phyloP scores from a whole-genome alignment of 108 stramenopile genomes.

The Parietichytrium sp. region DNA sequence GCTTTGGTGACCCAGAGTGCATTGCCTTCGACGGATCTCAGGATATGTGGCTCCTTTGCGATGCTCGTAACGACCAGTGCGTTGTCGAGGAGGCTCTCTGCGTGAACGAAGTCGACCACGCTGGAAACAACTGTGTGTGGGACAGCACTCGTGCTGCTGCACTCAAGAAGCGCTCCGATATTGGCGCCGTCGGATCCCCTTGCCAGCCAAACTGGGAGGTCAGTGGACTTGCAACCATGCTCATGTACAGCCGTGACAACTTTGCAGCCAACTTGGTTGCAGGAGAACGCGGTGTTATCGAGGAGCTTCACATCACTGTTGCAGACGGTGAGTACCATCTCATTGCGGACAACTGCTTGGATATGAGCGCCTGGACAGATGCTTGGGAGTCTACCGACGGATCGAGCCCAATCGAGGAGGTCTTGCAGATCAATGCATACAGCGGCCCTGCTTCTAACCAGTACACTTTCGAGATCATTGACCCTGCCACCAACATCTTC shows the following conservation, averaged over 20 bases:
- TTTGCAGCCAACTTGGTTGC: background rate
- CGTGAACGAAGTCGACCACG: background rate
- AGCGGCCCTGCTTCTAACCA: too few relatives aligned
- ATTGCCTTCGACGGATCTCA: constrained; percentile 7
- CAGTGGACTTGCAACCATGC: background rate
- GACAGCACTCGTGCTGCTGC: too few relatives aligned
- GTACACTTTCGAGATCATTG: background rate
- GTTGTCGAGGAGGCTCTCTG: background rate
- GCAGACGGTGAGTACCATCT: background rate
- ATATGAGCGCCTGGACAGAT: too few relatives aligned
- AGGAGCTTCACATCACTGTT: background rate
- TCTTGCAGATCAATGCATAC: too few relatives aligned
- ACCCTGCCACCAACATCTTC: background rate
- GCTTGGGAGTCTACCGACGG: too few relatives aligned
- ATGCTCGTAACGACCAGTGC: background rate
- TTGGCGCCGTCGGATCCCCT: background rate
- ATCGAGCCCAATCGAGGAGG: too few relatives aligned
- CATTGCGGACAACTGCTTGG: background rate
- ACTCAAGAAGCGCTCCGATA: background rate
- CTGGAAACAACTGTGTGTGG: background rate
- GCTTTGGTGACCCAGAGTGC: constrained; percentile 35
- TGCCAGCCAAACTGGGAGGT: background rate
- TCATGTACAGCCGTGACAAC: constrained; percentile 19
- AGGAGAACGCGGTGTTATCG: background rate
- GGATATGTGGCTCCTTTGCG: constrained; percentile 21